phyloP scores from a whole-genome alignment of 768 basidiomycete species.

The Gloeostereum incarnatum region DNA sequence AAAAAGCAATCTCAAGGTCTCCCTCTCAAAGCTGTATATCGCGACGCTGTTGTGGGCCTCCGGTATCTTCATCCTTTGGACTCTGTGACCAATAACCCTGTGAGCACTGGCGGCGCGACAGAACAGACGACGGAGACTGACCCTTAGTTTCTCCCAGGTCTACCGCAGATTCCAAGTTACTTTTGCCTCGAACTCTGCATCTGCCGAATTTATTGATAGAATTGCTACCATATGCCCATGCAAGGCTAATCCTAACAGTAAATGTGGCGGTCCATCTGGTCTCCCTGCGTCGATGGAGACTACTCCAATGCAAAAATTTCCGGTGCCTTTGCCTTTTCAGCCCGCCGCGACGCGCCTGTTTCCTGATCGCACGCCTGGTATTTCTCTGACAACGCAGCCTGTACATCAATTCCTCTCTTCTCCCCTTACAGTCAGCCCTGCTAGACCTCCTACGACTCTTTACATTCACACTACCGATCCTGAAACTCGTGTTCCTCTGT shows the following conservation, averaged over 20 bases:
- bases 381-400: too few species aligned
- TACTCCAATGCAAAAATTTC: too few species aligned
- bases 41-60: slow-evolving; percentile 64
- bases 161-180: slow-evolving; percentile 75
- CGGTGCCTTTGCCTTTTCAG: too few species aligned
- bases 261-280: too few species aligned
- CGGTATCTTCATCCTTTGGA: slow-evolving; percentile 54
- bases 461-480: too few species aligned
- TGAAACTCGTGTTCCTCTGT: too few species aligned
- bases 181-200: slow-evolving; percentile 40
- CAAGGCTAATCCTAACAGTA: slow-evolving; percentile 38
- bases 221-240: slow-evolving; percentile 70
- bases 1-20: slow-evolving; percentile 38
- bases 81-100: neutral
- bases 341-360: too few species aligned
- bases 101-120: neutral
- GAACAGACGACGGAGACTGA: slow-evolving; percentile 1
- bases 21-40: slow-evolving; percentile 76
- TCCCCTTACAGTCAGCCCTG: too few species aligned
- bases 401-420: too few species aligned
- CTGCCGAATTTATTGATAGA: slow-evolving; percentile 48
- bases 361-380: too few species aligned
- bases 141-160: slow-evolving; percentile 25
- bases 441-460: too few species aligned
- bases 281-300: too few species aligned